phyloP scores from a whole-genome alignment of 225 moss, liverwort and hornwort genomes.

The Physcomitrium patens region DNA sequence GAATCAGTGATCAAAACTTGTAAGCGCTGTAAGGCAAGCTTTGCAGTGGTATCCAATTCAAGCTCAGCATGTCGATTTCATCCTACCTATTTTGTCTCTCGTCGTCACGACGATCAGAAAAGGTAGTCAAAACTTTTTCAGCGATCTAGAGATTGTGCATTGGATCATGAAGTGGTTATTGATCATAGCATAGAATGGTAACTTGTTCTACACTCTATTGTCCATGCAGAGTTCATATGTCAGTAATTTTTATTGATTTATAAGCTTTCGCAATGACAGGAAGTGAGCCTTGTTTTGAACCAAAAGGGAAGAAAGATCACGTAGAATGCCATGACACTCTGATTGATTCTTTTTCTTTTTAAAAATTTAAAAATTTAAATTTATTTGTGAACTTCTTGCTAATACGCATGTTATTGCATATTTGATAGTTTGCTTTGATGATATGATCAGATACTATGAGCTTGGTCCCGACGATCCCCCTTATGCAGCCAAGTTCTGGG shows the following conservation, averaged over 20 bases:
- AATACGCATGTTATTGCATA: neutral
- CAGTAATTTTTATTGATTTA: neutral
- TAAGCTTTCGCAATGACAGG: neutral
- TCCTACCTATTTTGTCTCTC: constrained; percentile 70
- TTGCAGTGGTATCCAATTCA: constrained; percentile 47
- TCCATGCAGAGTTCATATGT: neutral
- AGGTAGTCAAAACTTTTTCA: constrained; percentile 32
- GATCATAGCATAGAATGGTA: neutral
- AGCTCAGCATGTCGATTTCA: constrained; percentile 66
- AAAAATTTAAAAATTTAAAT: no score
- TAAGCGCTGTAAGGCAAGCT: constrained; percentile 67
- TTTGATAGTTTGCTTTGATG: constrained; percentile 13
- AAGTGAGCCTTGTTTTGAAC: neutral
- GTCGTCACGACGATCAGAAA: constrained; percentile 82
- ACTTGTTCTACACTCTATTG: neutral
- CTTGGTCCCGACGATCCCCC: constrained; percentile 73
- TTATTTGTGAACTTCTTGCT: neutral
- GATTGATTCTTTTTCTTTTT: neutral
- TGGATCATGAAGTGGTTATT: neutral
- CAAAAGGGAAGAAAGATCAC: neutral
- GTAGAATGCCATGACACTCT: neutral
- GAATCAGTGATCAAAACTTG: constrained; percentile 44
- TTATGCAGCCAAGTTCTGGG: constrained; percentile 81
- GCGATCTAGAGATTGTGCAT: neutral
- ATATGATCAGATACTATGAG: constrained; percentile 72